Base-by-base conservation (phyloP, 1,284 basidiomycete species). In the Coniophora puteana region DNA sequence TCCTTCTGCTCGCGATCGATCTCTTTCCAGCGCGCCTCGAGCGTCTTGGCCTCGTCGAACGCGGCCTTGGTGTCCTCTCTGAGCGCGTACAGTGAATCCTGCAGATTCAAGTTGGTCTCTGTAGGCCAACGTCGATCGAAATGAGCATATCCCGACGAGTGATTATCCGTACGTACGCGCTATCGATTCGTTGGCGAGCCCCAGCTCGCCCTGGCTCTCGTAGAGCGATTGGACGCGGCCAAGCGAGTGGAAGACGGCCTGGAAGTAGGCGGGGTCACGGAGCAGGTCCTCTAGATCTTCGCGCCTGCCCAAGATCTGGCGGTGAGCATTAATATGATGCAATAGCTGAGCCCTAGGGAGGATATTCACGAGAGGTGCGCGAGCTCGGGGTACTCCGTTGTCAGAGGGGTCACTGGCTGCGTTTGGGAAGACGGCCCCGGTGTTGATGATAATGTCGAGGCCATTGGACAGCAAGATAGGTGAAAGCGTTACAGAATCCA, bases 241-340 rank as follows among this genome's bases (percentile, higher is more conserved):
- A 8, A 94, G 65, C 2, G 87, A 80, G 60, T 92, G 83, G 51
- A 95, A 85, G 46, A 89, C 72, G 5, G 92, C 88, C 60, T 94
- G 87, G 50, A 93, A 93, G 59, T 93, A 93, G 14, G 72, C 68
- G 2, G 83, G 84, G 54, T 94, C 89, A 14, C 74, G 71, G 17
- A 95, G 67, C 14, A 95, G 67, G 58, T 93, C 89, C 61, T 94
- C 88, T n/a, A 96, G 72, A 53, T 93, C 89, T 49, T 89, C 82
- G 43, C 86, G 78, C 50, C 89, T 92, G 58, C 17, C 38, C 23
- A 20, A 40, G 14, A 43, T 24, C n/a, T n/a, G n/a, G n/a, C n/a
- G n/a, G n/a, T n/a, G n/a, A n/a, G 36, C 39, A 35, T 7, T 31
- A 36, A 8, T 20, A 43, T 48, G 36, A 50, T 33, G 36, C 32